Conservation (phyloP, 2,329 filamentous ascomycete species). For the Pezicula radicicola region DNA sequence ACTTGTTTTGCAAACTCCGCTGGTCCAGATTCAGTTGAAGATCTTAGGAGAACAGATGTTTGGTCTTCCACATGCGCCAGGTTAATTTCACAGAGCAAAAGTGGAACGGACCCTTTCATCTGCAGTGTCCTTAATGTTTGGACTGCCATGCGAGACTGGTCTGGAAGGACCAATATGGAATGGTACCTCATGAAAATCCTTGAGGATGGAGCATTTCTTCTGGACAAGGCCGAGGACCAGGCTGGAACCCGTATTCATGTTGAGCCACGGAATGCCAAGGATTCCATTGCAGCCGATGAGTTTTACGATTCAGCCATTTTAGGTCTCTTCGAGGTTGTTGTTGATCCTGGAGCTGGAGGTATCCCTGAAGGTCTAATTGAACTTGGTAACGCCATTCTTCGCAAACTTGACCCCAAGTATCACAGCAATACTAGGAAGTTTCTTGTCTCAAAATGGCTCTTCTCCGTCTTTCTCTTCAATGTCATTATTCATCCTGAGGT, state of each 20-base stretch:
- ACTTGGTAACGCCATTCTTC: conserved; percentile 79
- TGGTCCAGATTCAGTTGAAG: conserved; percentile 77
- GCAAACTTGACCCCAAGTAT: conserved; percentile 69
- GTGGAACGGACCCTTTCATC: conserved; percentile 75
- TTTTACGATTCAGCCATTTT: conserved; percentile 84
- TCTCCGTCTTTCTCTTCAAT: conserved; percentile 80
- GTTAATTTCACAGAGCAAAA: conserved; percentile 74
- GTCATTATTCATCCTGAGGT: conserved; percentile 88
- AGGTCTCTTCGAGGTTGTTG: conserved; percentile 80
- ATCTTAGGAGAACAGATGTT: conserved; percentile 73
- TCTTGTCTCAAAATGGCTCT: conserved; percentile 88
- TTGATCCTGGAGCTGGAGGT: conserved; percentile 78
- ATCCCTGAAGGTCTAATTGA: conserved; percentile 84
- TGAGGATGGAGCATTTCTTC: conserved; percentile 85
- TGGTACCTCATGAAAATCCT: conserved; percentile 94
- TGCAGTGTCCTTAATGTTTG: conserved; percentile 84
- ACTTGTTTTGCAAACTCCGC: conserved; percentile 87
- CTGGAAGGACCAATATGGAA: conserved; percentile 84
- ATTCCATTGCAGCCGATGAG: conserved; percentile 78
- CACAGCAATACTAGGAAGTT: conserved; percentile 76
- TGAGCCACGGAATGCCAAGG: conserved; percentile 71
- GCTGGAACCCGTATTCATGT: conserved; percentile 69
- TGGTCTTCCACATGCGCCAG: conserved; percentile 88
- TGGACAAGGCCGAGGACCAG: conserved; percentile 82
- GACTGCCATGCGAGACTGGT: conserved; percentile 85